These are phyloP conservation scores for Alternaria hordeiaustralica DNA, from an alignment of 2,329 filamentous ascomycete species.

Conservation along the genomic window DNA sequence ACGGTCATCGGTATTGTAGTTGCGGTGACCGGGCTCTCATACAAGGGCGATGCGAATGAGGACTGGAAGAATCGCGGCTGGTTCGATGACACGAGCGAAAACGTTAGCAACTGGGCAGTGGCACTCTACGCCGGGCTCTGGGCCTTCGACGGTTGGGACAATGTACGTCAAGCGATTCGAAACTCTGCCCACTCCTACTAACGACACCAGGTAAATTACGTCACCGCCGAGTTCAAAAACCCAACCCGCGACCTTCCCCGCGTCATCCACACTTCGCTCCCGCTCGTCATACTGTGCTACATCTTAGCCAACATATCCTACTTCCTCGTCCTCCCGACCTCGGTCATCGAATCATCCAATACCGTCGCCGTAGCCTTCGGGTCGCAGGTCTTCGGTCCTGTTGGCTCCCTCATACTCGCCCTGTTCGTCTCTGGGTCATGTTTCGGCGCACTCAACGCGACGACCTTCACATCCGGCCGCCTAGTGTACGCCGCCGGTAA, in stretches of 20 bases:
- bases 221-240: slow-evolving; percentile 95
- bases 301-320: slow-evolving; percentile 91
- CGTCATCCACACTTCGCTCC: slow-evolving; percentile 96
- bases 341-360: slow-evolving; percentile 83
- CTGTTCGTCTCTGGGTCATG: slow-evolving; percentile 90
- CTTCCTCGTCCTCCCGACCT: slow-evolving; percentile 86
- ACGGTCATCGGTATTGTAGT: slow-evolving; percentile 89
- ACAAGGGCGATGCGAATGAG: slow-evolving; percentile 73
- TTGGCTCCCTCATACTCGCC: slow-evolving; percentile 83
- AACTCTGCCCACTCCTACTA: slow-evolving; percentile 13
- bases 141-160: slow-evolving; percentile 99
- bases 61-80: slow-evolving; percentile 89
- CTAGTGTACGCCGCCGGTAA: slow-evolving; percentile 94
- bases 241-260: slow-evolving; percentile 87
- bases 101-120: slow-evolving; percentile 87
- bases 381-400: slow-evolving; percentile 82
- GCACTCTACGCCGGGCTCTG: slow-evolving; percentile 94
- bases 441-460: slow-evolving; percentile 93
- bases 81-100: slow-evolving; percentile 84
- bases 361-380: slow-evolving; percentile 97
- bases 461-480: slow-evolving; percentile 89
- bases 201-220: slow-evolving; percentile 82
- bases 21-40: slow-evolving; percentile 81
- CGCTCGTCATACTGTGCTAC: slow-evolving; percentile 88
- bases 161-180: slow-evolving; percentile 64